Percentiles rank a stretch among this genome's conserved stretches.
Evolutionary conservation across 2,329 filamentous ascomycete genomes (phyloP).

Genomic region (Talaromyces sp.): DNA sequence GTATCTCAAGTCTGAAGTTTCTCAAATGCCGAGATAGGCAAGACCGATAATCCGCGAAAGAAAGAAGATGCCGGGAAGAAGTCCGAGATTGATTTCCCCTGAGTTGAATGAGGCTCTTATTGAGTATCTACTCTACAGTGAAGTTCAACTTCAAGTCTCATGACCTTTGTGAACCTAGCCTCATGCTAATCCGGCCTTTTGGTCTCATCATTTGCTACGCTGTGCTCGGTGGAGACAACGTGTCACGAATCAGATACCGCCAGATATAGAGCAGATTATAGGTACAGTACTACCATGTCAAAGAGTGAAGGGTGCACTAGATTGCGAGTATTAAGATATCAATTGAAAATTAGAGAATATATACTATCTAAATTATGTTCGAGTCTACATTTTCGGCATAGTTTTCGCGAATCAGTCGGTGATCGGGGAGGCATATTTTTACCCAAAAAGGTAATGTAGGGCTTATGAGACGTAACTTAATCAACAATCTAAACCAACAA

Average conservation of each 20-base stretch:
- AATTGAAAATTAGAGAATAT: background rate
- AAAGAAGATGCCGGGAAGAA: background rate
- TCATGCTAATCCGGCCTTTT: background rate
- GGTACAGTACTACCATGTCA: background rate
- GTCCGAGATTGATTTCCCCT: background rate
- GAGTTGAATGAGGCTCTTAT: background rate
- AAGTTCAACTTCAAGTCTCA: background rate
- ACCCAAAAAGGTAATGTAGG: too few relatives aligned
- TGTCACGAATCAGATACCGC: background rate
- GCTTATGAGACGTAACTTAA: too few relatives aligned
- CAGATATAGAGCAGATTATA: background rate
- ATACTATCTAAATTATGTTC: background rate
- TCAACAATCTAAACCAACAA: too few relatives aligned
- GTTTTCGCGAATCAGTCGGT: too few relatives aligned
- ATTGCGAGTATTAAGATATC: background rate
- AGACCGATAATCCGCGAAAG: background rate
- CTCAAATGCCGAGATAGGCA: background rate
- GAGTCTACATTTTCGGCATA: background rate
- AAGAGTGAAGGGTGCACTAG: background rate
- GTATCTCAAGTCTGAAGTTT: background rate
- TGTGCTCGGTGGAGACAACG: background rate
- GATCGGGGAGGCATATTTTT: too few relatives aligned
- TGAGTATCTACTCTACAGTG: background rate
- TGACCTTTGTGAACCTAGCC: background rate
- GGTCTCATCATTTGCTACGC: background rate